A percentile compares a stretch with the other conserved stretches of the same genome.
phyloP scores from a whole-genome alignment of 169 alveolate genomes.

The Eimeria brunetti region DNA sequence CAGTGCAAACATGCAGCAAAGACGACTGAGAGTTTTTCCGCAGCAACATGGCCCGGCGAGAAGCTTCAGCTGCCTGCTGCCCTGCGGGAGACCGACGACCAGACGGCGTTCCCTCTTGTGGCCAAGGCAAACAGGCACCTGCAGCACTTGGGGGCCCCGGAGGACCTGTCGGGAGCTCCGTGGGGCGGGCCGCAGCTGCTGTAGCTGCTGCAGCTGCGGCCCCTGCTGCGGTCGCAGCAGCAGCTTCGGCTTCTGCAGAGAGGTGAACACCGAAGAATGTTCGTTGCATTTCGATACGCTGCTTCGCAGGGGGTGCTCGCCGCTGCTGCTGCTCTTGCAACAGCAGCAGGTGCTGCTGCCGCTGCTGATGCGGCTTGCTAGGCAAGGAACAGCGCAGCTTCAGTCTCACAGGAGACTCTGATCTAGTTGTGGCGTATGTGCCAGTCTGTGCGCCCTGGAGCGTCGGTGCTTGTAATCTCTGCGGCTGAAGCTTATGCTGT shows the following conservation, averaged over 20 bases:
- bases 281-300: slow-evolving; percentile 6
- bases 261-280: slow-evolving; percentile 37
- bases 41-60: slow-evolving; percentile 38
- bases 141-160: not conserved
- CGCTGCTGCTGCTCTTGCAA: slow-evolving; percentile 14
- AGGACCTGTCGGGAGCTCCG: not conserved
- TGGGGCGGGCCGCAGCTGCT: slow-evolving; percentile 32
- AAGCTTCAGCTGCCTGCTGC: slow-evolving; percentile 61
- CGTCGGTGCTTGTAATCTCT: not conserved
- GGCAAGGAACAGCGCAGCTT: not conserved
- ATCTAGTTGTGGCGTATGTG: slow-evolving; percentile 20
- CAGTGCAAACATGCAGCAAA: slow-evolving; percentile 3
- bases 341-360: slow-evolving; percentile 11
- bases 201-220: slow-evolving; percentile 61
- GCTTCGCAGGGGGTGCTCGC: not conserved
- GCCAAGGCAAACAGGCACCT: not conserved
- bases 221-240: slow-evolving; percentile 45
- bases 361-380: not conserved
- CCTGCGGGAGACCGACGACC: slow-evolving; percentile 61
- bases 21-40: slow-evolving; percentile 32
- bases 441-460: not conserved
- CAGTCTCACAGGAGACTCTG: slow-evolving; percentile 27
- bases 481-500: not conserved
- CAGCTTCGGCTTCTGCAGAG: slow-evolving; percentile 45
- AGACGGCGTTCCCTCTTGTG: not conserved